Evolutionary conservation across 305 asterid species (phyloP), one percentile per base, ranked within the genome.

Genomic region (Withania somnifera): DNA sequence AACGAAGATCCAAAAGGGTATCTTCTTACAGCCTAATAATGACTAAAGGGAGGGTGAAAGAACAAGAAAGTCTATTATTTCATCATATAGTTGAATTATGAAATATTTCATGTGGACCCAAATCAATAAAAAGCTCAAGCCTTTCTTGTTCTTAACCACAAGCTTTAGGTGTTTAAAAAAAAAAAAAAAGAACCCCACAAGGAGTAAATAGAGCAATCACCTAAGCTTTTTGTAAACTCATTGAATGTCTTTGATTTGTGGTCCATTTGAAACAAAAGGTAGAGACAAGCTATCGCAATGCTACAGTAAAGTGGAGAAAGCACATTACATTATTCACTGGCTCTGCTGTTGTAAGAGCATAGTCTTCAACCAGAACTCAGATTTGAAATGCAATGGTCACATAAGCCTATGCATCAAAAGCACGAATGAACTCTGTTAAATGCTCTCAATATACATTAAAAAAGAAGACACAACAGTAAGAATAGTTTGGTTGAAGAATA

Each of bases 21-120:
- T 73, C 79, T 26, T 73, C 79, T 73, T 45, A 26, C 79, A 73
- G 56, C 79, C 42, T 73, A 73, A 73, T 73, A 73, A 73, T 73
- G 79, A 73, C 79, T 73, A 47, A 26, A 73, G 79, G 10, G 53
- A 30, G 3, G 68, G 79, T 15, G 60, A 73, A 73, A 47, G 79
- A 73, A 73, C 79, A 47, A 2, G 17, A 7, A 34, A 73, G 14
- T 58, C n/a, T 11, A 24, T 24, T 11, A 24, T 45, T 7, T 24
- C 58, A 45, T 73, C 24, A 45, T 24, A 14, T 19, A 47, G 60
- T 73, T 3, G n/a, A 47, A 73, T 47, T 8, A 15, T 73, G 79
- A 73, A 73, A 73, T 1, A 73, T 15, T 8, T 47, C 79, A 73
- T 24, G 17, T 60, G 79, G 61, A 73, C 40, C 42, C 79, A 47